phyloP scores from a whole-genome alignment of 306 rosid species.

The Citrullus mucosospermus region DNA sequence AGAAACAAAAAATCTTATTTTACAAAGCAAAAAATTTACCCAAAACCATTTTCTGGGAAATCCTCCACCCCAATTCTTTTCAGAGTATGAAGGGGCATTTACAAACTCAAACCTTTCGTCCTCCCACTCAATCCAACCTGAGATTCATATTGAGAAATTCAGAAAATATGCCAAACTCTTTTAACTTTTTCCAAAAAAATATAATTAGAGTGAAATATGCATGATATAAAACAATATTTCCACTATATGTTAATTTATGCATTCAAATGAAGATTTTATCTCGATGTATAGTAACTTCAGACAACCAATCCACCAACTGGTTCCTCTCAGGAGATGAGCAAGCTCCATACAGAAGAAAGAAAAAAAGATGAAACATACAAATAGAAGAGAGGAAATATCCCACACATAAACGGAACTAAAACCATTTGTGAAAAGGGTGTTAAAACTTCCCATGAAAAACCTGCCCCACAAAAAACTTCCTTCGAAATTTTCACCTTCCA shows the following conservation, averaged over 20 bases:
- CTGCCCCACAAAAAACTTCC: no score
- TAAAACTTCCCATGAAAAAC: no score
- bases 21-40: conserved; percentile 33
- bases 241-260: neutral
- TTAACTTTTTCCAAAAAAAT: conserved; percentile 1
- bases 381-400: neutral
- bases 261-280: neutral
- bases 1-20: neutral
- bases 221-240: neutral
- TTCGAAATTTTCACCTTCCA: no score
- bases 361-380: neutral
- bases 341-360: neutral
- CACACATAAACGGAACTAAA: neutral
- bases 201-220: neutral
- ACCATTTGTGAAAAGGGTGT: neutral
- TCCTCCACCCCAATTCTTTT: conserved; percentile 96
- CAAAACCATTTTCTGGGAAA: conserved; percentile 99
- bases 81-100: conserved; percentile 87
- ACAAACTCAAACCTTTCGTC: conserved; percentile 83
- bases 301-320: neutral
- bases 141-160: conserved; percentile 26
- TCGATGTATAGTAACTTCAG: neutral
- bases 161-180: conserved; percentile 14
- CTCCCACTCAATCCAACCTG: conserved; percentile 99
- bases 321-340: neutral